These are phyloP conservation scores for Cladosporium sp. DNA, from an alignment of 2,329 filamentous ascomycete genomes.

Conservation along the genomic window DNA sequence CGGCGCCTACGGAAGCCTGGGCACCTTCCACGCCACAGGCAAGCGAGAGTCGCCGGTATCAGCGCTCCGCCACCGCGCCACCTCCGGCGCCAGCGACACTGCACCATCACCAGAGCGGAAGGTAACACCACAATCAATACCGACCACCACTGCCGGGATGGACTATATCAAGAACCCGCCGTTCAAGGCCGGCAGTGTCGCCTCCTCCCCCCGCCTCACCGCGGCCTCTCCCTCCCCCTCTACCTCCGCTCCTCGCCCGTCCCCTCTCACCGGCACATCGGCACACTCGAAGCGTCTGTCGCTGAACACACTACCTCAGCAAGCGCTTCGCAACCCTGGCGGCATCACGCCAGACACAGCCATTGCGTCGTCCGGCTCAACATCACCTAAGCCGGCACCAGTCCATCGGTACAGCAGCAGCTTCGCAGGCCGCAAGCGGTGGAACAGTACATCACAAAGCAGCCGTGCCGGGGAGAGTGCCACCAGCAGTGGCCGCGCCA, in stretches of 20 bases:
- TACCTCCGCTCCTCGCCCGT: conserved; percentile 37
- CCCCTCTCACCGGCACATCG: conserved; percentile 29
- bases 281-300: conserved; percentile 58
- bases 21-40: conserved; percentile 28
- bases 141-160: conserved; percentile 47
- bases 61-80: conserved; percentile 24
- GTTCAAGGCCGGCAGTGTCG: conserved; percentile 95
- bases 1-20: conserved; percentile 31
- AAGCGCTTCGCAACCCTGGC: conserved; percentile 56
- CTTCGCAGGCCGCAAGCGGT: conserved; percentile 78
- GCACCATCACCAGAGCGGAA: conserved; percentile 34
- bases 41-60: conserved; percentile 29
- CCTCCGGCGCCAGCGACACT: conserved; percentile 12
- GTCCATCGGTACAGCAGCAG: conserved; percentile 90
- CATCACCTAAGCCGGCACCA: conserved; percentile 73
- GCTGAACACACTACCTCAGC: conserved; percentile 69
- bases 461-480: conserved; percentile 71
- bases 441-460: conserved; percentile 58
- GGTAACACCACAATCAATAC: conserved; percentile 12
- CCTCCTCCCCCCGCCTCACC: conserved; percentile 56
- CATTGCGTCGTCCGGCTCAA: conserved; percentile 62
- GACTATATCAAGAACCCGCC: conserved; percentile 86
- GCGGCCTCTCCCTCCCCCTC: conserved; percentile 46
- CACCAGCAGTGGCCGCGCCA: conserved; percentile 71
- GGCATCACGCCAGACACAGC: conserved; percentile 44